phyloP scores from a whole-genome alignment of 1,284 basidiomycete species.

The Earliella scabrosa region DNA sequence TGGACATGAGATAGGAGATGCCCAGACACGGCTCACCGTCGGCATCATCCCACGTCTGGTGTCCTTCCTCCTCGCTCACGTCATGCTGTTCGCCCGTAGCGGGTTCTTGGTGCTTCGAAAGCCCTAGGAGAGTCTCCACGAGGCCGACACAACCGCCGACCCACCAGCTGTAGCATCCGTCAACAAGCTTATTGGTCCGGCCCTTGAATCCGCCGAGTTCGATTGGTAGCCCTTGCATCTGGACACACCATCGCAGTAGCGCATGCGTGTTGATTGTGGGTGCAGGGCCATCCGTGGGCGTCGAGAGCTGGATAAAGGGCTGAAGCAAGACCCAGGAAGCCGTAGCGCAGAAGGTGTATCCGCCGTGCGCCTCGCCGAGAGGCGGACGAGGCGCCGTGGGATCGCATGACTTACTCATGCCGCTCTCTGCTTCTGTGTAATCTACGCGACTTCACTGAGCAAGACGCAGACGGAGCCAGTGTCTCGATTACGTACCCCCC shows the following conservation, averaged over 20 bases:
- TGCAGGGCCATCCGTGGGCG: neutral
- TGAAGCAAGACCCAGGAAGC: conserved; percentile 84
- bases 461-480: too few relatives aligned
- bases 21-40: conserved; percentile 51
- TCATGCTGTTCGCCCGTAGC: conserved; percentile 32
- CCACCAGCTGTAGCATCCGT: conserved; percentile 99
- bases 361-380: conserved; percentile 95
- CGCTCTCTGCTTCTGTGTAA: conserved; percentile 5
- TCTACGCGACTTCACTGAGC: too few relatives aligned
- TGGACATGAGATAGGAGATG: neutral
- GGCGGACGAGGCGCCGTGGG: conserved; percentile 57
- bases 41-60: conserved; percentile 58
- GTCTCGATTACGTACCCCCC: conserved; percentile 18
- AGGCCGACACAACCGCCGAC: conserved; percentile 90
- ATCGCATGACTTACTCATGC: conserved; percentile 10
- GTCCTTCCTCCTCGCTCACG: conserved; percentile 32
- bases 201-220: conserved; percentile 95
- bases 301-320: conserved; percentile 45
- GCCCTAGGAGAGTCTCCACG: conserved; percentile 62
- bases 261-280: conserved; percentile 61
- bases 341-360: conserved; percentile 94
- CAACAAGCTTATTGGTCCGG: conserved; percentile 96
- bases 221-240: conserved; percentile 84
- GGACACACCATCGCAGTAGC: conserved; percentile 82
- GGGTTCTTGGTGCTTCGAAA: conserved; percentile 21